Evolutionary conservation across 2,329 filamentous ascomycete species (phyloP), one percentile per base, ranked within the genome.

Genomic region (Cladosporium sphaerospermum): DNA sequence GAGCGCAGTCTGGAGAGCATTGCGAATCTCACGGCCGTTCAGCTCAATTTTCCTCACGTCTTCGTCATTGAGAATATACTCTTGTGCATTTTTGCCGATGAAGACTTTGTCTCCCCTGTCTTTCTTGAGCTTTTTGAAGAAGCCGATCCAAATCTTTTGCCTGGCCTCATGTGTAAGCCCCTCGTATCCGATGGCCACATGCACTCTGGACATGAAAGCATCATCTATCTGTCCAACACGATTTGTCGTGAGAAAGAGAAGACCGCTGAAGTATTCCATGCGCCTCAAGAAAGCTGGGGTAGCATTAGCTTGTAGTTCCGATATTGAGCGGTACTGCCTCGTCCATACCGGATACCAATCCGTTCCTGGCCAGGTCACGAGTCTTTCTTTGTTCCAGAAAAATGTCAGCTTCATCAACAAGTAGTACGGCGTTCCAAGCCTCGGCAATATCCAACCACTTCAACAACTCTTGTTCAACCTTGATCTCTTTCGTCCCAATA

Each of bases 381-480:
- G 57, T 54, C 11, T 54, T 54, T 2, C 80, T 77, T 49, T 73
- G 66, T 64, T 82, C 78, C 8, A 84, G 75, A 64, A 80, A 83
- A 14, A 82, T 78, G 52, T 83, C 81, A 2, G 78, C 79, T 64
- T 84, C 80, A 61, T 83, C 80, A 4, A 83, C 70, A 2, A 83
- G 71, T 6, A 81, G 71, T 5, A 82, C 71, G 10, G 76, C 77
- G 2, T 75, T 73, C 67, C 78, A 82, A 3, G 73, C 73, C 59
- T 76, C 71, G 31, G 75, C 78, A 3, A 79, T 70, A 39, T 73
- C 62, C 9, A 80, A 68, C 13, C 59, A 46, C 9, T 56, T 34
- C 19, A 45, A 32, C 1, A 63, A 54, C 11, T 51, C 54, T 16
- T 40, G 11, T 51, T 63, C 56, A 18, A 59, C 54, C 6, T 52